Evolutionary conservation across 2,329 filamentous ascomycete species (phyloP).

Genomic region (Diaporthe caulivora): DNA sequence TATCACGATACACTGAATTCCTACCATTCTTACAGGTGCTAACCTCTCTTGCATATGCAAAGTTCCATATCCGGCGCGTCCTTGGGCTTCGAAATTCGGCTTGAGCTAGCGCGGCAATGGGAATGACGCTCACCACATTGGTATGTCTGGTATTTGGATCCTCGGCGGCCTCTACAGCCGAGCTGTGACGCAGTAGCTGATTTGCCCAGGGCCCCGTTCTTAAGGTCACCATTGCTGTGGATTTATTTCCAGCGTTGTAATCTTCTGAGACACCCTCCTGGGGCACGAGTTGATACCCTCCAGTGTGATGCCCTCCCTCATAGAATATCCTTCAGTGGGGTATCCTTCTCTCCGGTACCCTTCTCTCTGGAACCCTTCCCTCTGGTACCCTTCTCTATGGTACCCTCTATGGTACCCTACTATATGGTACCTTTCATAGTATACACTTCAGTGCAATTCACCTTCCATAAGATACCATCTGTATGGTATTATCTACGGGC

Average conservation of each 20-base stretch:
- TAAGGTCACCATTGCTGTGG: neutral
- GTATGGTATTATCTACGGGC: neutral
- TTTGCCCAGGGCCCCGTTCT: neutral
- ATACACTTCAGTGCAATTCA: neutral
- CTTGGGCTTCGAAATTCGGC: neutral
- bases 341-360: no score
- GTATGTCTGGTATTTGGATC: neutral
- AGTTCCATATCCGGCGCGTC: neutral
- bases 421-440: neutral
- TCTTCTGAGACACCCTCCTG: neutral
- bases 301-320: neutral
- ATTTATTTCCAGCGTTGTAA: neutral
- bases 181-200: neutral
- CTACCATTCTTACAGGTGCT: neutral
- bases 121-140: neutral
- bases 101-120: neutral
- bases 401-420: neutral
- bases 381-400: neutral
- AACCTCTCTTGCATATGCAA: neutral
- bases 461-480: neutral
- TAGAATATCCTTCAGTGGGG: neutral
- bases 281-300: neutral
- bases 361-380: no score
- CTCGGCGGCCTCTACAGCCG: neutral
- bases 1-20: neutral